A percentile compares a stretch with the other conserved stretches of the same genome.
Evolutionary conservation across 352 stramenopile species (phyloP).

Genomic region (Globisporangium echinulatum): DNA sequence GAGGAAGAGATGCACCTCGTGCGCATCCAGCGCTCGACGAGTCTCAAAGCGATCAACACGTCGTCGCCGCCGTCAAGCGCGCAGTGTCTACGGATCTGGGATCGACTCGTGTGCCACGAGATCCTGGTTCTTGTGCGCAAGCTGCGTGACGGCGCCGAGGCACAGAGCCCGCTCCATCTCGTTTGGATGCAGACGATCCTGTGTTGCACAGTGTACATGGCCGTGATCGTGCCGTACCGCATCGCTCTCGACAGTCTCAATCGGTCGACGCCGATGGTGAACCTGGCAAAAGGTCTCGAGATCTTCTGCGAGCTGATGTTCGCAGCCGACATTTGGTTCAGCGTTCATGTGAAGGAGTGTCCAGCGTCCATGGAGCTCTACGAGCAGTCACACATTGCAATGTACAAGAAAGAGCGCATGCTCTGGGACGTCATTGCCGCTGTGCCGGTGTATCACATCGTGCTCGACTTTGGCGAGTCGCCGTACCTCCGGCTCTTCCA

Average conservation of each 20-base stretch:
- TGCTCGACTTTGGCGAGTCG: constrained; percentile 22
- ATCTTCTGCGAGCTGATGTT: constrained; percentile 41
- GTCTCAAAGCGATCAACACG: background rate
- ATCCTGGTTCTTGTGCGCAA: constrained; percentile 6
- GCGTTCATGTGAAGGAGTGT: constrained; percentile 27
- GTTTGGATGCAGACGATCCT: constrained; percentile 29
- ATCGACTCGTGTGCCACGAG: background rate
- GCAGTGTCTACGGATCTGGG: background rate
- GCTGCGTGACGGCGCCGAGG: constrained; percentile 20
- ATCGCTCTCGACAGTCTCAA: constrained; percentile 32
- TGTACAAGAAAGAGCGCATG: constrained; percentile 41
- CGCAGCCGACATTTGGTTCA: constrained; percentile 44
- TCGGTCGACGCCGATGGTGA: constrained; percentile 11
- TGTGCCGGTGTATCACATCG: constrained; percentile 34
- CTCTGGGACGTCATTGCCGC: constrained; percentile 31
- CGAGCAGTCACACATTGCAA: constrained; percentile 26
- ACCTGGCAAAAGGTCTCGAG: constrained; percentile 12
- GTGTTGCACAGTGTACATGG: constrained; percentile 31
- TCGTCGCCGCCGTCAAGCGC: constrained; percentile 4
- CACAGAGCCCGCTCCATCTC: constrained; percentile 41
- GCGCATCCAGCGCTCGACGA: constrained; percentile 12
- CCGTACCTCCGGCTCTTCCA: constrained; percentile 29
- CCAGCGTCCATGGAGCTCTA: constrained; percentile 41
- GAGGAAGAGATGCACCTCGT: constrained; percentile 27
- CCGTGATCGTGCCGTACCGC: constrained; percentile 40